Evolutionary conservation across 345 rosid species (phyloP).

Genomic region (Eucalyptus erythrocorys): DNA sequence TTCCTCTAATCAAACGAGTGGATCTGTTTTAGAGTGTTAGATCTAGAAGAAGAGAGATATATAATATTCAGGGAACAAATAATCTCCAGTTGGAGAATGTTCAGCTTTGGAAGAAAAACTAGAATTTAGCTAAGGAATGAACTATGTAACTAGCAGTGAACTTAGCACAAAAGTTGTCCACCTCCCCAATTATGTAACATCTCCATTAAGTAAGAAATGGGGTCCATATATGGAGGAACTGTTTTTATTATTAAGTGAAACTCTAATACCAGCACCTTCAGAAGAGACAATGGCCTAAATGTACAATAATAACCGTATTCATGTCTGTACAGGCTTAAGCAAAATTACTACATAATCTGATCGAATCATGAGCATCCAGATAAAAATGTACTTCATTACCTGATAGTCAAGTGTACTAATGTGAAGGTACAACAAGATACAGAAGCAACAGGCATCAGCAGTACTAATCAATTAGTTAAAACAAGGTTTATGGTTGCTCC

Average conservation of each 20-base stretch:
- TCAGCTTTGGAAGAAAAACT: not conserved
- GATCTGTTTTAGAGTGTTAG: not conserved
- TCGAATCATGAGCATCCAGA: not conserved
- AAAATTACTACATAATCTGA: not conserved
- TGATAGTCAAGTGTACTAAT: not conserved
- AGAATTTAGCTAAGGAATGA: not conserved
- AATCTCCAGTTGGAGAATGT: not conserved
- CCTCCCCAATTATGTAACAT: not conserved
- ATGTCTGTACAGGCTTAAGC: not conserved
- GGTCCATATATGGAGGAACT: not conserved
- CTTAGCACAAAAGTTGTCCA: not conserved
- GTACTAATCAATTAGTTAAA: not conserved
- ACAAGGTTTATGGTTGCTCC: not conserved
- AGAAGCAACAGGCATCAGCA: not conserved
- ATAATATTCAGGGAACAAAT: not conserved
- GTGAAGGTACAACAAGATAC: not conserved
- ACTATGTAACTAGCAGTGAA: not conserved
- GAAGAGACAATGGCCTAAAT: not conserved
- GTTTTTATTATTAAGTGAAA: not conserved
- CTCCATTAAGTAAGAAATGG: not conserved
- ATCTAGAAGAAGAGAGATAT: not conserved
- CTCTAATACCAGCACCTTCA: not conserved
- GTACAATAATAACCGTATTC: not conserved
- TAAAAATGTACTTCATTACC: not conserved
- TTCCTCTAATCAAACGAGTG: not conserved